Evolutionary conservation across 2,329 filamentous ascomycete genomes (phyloP).

Genomic region (Sclerotinia spermophila): DNA sequence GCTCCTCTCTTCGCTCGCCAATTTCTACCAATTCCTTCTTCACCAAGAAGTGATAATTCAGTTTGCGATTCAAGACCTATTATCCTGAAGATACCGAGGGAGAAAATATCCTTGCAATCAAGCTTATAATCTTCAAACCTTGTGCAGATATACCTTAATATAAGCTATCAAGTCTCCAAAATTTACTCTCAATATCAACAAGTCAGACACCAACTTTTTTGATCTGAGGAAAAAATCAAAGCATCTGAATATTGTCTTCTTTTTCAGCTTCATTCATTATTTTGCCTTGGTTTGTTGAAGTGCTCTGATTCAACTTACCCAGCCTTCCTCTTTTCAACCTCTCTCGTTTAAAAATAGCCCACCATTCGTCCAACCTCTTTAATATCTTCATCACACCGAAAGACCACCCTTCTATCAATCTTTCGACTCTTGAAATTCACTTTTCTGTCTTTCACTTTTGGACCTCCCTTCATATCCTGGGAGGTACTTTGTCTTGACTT

Average conservation of each 20-base stretch:
- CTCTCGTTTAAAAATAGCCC: constrained; percentile 11
- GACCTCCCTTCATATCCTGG: too few relatives aligned
- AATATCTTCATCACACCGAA: constrained; percentile 13
- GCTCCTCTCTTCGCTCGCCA: constrained; percentile 9
- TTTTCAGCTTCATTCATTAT: neutral
- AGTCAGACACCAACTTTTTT: neutral
- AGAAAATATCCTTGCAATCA: neutral
- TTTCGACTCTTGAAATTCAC: constrained; percentile 13
- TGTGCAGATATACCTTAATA: neutral
- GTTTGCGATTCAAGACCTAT: neutral
- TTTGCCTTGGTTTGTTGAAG: neutral
- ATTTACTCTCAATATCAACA: neutral
- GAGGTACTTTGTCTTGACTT: neutral
- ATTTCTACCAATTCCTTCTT: neutral
- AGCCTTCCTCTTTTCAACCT: constrained; percentile 14
- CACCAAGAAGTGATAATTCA: neutral
- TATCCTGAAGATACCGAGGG: neutral
- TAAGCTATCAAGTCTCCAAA: neutral
- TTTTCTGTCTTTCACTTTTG: neutral
- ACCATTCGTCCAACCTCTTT: constrained; percentile 16
- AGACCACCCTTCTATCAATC: neutral
- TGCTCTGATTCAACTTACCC: constrained; percentile 3
- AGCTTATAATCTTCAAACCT: neutral
- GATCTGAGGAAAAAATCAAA: neutral
- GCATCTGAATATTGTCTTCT: neutral